Conservation (phyloP, 768 basidiomycete genomes). For the Termitomyces sp. region DNA sequence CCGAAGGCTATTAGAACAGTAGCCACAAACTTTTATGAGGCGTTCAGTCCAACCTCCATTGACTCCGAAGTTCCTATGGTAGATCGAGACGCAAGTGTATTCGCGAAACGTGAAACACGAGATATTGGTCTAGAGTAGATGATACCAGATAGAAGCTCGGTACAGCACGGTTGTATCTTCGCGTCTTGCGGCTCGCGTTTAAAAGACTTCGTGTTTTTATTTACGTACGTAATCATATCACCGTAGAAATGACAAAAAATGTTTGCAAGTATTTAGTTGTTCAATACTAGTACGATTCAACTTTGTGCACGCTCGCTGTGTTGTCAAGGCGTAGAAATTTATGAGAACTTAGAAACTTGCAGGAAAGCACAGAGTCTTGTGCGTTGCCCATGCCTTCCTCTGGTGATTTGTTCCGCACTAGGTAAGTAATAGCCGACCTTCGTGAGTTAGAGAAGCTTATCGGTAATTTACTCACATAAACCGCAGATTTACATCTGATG, state of each 20-base stretch:
- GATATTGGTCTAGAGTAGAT: neutral
- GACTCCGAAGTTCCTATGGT: neutral
- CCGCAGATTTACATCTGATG: slow-evolving; percentile 36
- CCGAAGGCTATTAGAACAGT: neutral
- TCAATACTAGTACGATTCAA: neutral
- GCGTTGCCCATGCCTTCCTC: slow-evolving; percentile 28
- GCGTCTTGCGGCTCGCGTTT: neutral
- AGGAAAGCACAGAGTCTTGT: slow-evolving; percentile 29
- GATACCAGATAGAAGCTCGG: neutral
- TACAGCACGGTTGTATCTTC: slow-evolving; percentile 2
- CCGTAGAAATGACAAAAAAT: too few species aligned
- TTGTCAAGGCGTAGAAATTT: neutral
- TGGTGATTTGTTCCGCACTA: slow-evolving; percentile 34
- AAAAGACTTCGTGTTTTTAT: neutral
- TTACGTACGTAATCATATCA: neutral
- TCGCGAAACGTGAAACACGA: neutral
- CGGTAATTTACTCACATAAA: slow-evolving; percentile 31
- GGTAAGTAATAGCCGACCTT: neutral
- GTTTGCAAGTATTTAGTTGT: neutral
- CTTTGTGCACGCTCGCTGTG: too few species aligned
- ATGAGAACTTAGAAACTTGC: slow-evolving; percentile 21
- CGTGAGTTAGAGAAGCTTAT: neutral
- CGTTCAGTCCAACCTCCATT: slow-evolving; percentile 13
- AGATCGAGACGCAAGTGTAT: neutral
- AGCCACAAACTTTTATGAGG: slow-evolving; percentile 11